Conservation (phyloP, 345 rosid genomes). For the Linum tenue region DNA sequence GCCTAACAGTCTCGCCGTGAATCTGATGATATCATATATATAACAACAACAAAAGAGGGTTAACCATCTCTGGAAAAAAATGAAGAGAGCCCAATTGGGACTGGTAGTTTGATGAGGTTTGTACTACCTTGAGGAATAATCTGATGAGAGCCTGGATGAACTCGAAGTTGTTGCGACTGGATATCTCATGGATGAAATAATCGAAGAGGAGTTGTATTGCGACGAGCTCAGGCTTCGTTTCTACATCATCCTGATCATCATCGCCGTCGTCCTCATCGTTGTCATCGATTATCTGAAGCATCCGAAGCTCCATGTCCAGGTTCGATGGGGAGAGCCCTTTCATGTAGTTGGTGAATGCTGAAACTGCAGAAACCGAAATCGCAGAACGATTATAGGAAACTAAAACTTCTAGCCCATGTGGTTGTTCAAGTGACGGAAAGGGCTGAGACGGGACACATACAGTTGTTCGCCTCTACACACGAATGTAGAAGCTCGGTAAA, state of each 20-base stretch:
- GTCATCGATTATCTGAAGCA: constrained; percentile 90
- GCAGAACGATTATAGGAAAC: neutral
- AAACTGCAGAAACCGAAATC: constrained; percentile 34
- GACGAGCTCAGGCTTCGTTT: constrained; percentile 52
- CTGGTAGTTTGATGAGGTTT: neutral
- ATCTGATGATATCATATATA: constrained; percentile 34
- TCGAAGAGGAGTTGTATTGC: constrained; percentile 60
- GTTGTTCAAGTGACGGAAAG: neutral
- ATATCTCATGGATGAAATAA: constrained; percentile 66
- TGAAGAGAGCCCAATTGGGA: neutral
- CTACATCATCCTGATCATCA: constrained; percentile 45
- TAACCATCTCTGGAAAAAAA: neutral
- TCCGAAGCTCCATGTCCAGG: constrained; percentile 75
- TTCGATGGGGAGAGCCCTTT: constrained; percentile 81
- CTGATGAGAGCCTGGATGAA: constrained; percentile 75
- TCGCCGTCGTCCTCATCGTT: neutral
- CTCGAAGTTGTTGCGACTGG: constrained; percentile 70
- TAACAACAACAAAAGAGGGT: neutral
- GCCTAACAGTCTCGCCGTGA: constrained; percentile 74
- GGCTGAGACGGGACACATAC: constrained; percentile 32
- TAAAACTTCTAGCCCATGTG: neutral
- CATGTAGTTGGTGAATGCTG: constrained; percentile 66
- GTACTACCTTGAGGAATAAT: constrained; percentile 77
- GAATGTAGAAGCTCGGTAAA: constrained; percentile 59
- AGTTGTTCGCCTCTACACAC: constrained; percentile 41